phyloP scores from a whole-genome alignment of 148 eudicot species.

The Vaccinium corymbosum region DNA sequence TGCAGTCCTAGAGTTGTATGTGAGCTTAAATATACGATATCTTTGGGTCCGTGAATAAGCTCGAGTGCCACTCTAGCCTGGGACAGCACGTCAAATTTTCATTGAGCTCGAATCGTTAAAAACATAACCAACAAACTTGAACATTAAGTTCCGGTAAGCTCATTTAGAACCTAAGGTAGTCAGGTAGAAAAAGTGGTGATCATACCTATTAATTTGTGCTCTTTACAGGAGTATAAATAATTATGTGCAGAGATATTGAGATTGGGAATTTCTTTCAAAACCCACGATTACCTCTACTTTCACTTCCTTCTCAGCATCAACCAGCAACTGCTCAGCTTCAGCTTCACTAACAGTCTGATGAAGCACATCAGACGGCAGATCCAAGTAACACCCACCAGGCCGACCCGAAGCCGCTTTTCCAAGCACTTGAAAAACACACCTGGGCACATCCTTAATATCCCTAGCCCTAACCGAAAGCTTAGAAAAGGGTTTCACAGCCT shows the following conservation, averaged over 20 bases:
- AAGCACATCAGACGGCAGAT: constrained; percentile 76
- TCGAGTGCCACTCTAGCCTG: no score
- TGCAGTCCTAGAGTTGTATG: no score
- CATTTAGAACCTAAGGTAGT: no score
- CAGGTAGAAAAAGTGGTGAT: background rate
- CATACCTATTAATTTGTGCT: background rate
- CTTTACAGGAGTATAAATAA: no score
- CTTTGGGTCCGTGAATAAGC: no score
- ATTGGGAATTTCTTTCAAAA: background rate
- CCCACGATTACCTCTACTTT: background rate
- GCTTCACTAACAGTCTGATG: constrained; percentile 51
- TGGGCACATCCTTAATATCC: constrained; percentile 43
- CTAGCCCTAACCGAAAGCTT: constrained; percentile 55
- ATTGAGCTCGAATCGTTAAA: no score
- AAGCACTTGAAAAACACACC: constrained; percentile 38
- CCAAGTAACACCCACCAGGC: constrained; percentile 84
- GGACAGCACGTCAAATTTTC: no score
- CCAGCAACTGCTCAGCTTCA: constrained; percentile 55
- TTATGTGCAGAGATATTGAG: background rate
- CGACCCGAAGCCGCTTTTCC: constrained; percentile 43
- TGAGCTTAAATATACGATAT: no score
- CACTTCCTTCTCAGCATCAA: constrained; percentile 25
- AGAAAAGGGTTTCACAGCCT: constrained; percentile 64
- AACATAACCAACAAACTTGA: no score
- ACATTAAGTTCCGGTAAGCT: no score